Evolutionary conservation across 768 basidiomycete species (phyloP).

Genomic region (Suillus weaverae): DNA sequence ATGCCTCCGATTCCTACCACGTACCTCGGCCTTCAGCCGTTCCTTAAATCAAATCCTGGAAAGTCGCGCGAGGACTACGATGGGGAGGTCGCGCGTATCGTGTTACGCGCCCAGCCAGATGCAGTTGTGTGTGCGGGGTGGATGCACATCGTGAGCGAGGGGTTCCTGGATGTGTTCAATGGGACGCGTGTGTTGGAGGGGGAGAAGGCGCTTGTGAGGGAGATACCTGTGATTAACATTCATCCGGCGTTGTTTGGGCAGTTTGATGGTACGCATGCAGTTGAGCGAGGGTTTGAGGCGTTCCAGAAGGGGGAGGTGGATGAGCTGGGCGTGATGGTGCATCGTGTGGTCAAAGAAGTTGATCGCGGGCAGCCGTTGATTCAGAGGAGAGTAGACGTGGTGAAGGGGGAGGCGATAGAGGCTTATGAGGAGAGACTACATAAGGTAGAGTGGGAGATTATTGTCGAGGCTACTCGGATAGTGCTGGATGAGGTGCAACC

Average conservation of each 20-base stretch:
- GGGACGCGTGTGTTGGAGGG: conserved; percentile 39
- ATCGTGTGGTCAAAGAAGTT: conserved; percentile 89
- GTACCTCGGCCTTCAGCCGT: conserved; percentile 84
- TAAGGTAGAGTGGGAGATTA: conserved; percentile 81
- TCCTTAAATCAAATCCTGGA: conserved; percentile 68
- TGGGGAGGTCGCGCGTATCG: conserved; percentile 68
- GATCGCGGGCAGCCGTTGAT: conserved; percentile 89
- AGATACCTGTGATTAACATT: conserved; percentile 89
- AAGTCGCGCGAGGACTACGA: conserved; percentile 86
- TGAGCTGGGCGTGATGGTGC: conserved; percentile 87
- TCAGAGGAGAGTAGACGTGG: conserved; percentile 74
- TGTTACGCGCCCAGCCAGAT: conserved; percentile 68
- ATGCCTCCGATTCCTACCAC: conserved; percentile 79
- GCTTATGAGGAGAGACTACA: conserved; percentile 80
- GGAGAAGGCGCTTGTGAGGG: conserved; percentile 28
- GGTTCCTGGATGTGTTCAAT: conserved; percentile 70
- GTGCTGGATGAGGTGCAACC: conserved; percentile 58
- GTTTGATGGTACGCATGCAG: conserved; percentile 95
- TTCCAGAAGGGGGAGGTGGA: conserved; percentile 80
- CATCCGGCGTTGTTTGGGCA: conserved; percentile 94
- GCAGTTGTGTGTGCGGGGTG: conserved; percentile 94
- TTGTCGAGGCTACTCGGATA: conserved; percentile 80
- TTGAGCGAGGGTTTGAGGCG: conserved; percentile 86
- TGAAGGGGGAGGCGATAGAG: conserved; percentile 68
- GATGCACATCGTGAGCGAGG: conserved; percentile 94